Evolutionary conservation across 2,329 filamentous ascomycete species (phyloP).

Genomic region (Penicillium frequentans): DNA sequence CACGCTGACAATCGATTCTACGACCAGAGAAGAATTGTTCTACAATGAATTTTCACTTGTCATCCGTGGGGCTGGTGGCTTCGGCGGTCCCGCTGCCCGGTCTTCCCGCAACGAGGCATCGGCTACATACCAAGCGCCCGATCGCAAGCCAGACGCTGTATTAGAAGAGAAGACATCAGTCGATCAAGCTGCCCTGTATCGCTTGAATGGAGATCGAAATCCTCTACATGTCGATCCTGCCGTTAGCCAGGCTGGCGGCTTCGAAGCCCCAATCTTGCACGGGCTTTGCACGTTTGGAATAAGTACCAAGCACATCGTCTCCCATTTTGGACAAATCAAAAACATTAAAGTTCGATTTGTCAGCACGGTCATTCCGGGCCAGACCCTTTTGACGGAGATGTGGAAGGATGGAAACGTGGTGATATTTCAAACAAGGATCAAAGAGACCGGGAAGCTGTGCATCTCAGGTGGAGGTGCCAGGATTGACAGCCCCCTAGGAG

Average conservation of each 20-base stretch:
- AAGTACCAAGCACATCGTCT: constrained; percentile 83
- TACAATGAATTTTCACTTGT: constrained; percentile 97
- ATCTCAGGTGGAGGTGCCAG: constrained; percentile 73
- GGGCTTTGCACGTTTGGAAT: constrained; percentile 93
- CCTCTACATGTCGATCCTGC: constrained; percentile 92
- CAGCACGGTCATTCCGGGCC: constrained; percentile 77
- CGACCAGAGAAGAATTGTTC: constrained; percentile 85
- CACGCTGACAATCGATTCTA: constrained; percentile 78
- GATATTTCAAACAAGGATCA: constrained; percentile 82
- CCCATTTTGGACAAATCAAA: constrained; percentile 78
- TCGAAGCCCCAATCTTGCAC: constrained; percentile 91
- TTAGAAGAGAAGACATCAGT: constrained; percentile 83
- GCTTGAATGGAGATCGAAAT: constrained; percentile 91
- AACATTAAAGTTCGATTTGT: constrained; percentile 93
- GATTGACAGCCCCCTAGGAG: no score
- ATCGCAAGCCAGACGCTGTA: constrained; percentile 74
- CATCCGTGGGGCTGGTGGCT: constrained; percentile 85
- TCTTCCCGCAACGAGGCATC: constrained; percentile 69
- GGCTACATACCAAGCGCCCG: constrained; percentile 73
- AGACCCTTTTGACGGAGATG: constrained; percentile 92
- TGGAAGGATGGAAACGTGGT: constrained; percentile 82
- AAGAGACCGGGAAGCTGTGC: constrained; percentile 87
- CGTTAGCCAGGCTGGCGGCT: constrained; percentile 93
- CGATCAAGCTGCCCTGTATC: constrained; percentile 91
- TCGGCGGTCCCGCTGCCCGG: constrained; percentile 74